phyloP scores from a whole-genome alignment of 2,329 filamentous ascomycete species.

The Fusarium brachygibbosum region DNA sequence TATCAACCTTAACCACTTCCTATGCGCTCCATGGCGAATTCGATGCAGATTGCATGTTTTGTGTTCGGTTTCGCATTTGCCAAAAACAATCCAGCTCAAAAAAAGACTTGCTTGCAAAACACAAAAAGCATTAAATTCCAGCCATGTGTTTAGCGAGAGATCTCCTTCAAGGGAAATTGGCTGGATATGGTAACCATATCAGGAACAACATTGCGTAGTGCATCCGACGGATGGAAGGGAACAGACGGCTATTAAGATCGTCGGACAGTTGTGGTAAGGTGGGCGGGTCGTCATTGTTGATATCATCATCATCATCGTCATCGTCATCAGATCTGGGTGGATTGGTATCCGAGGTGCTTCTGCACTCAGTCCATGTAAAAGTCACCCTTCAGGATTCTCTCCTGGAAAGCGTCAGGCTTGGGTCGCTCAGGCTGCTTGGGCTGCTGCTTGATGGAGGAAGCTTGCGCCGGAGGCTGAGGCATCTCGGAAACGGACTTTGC shows the following conservation, averaged over 20 bases:
- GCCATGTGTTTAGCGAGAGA: conserved; percentile 37
- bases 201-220: conserved; percentile 29
- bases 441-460: conserved; percentile 58
- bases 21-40: conserved; percentile 31
- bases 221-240: conserved; percentile 15
- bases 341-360: conserved; percentile 9
- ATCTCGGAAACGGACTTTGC: conserved; percentile 78
- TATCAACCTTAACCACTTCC: conserved; percentile 21
- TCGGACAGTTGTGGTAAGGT: conserved; percentile 25
- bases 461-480: conserved; percentile 68
- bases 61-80: conserved; percentile 31
- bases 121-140: conserved; percentile 33
- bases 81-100: conserved; percentile 19
- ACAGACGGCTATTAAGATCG: conserved; percentile 30
- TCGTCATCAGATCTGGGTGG: conserved; percentile 40
- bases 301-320: conserved; percentile 43
- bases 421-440: conserved; percentile 60
- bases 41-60: conserved; percentile 31
- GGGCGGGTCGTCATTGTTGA: conserved; percentile 30
- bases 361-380: conserved; percentile 92
- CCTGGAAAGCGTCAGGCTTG: conserved; percentile 95
- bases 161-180: conserved; percentile 29
- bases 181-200: conserved; percentile 29
- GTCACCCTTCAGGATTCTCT: conserved; percentile 96
- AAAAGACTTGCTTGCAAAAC: conserved; percentile 35